Evolutionary conservation across 805 yeast genomes (phyloP), one percentile per base, ranked within the genome.

Genomic region (Candida sphagnicola): DNA sequence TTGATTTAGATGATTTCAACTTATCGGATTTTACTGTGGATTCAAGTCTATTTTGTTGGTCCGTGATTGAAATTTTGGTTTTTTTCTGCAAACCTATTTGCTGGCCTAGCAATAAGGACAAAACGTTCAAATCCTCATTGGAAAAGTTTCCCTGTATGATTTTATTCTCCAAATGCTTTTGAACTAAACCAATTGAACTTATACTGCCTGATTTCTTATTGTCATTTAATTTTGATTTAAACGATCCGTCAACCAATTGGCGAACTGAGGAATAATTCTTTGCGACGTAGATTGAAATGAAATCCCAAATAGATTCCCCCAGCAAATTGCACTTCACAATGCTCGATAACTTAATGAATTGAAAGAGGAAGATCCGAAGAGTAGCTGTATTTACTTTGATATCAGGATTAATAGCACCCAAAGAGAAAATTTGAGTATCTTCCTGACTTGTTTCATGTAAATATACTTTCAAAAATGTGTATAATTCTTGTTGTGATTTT

Each of bases 371-470:
- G 4, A 69, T 56, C 50, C 80, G 68, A 31, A 85, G 56, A 1
- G 56, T 37, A 8, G 64, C 64, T 29, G 79, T 72, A 49, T 82
- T 80, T 37, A 62, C 64, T 10, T 67, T 58, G 26, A 85, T 85
- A 35, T 82, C 87, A 3, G 82, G 80, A 50, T 85, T 85, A 37
- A 80, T 78, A 19, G 82, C 75, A 1, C 95, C 95, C 29, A 85
- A 57, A 1, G 89, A 79, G 32, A 84, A 71, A 2, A 84, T 70
- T 54, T 74, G 76, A 5, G 75, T 70, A 19, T 75, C 61, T 45
- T 85, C 91, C 18, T 70, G 75, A 2, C 82, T 67, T 5, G 81
- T 75, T 52, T 85, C 93, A 35, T 57, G 61, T 2, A 85, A 56
- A 49, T 75, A 85, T 6, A 72, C 69, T 53, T 74, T 74, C 37